Base-by-base conservation (phyloP, 371 early-diverging fungal genomes). In the Funneliformis caledonium region DNA sequence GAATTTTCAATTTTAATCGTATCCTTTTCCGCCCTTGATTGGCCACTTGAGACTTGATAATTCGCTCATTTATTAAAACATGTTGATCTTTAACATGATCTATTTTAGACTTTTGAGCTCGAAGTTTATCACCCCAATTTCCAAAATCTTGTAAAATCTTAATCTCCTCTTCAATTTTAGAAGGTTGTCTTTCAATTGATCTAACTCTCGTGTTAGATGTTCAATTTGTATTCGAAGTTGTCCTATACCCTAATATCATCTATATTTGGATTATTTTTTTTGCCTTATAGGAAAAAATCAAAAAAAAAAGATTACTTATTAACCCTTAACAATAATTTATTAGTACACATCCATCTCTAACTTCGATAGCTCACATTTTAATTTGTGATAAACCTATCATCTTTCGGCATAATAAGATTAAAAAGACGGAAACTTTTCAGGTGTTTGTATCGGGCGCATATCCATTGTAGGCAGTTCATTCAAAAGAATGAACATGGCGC, bases 351-450 rank as follows among this genome's bases (percentile, higher is more conserved):
- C n/a, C n/a, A n/a, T n/a, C n/a, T n/a, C n/a, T n/a, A n/a, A n/a
- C n/a, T n/a, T n/a, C n/a, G n/a, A n/a, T n/a, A n/a, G n/a, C n/a
- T n/a, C n/a, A n/a, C n/a, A n/a, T n/a, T n/a, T n/a, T n/a, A n/a
- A n/a, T n/a, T n/a, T n/a, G 93, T 92, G 22, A 84, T 87, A 84
- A 94, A 96, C 78, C 87, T 88, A 1, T 88, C 83, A 50, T 97
- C 92, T 37, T 94, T 91, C 0, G 95, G 92, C 74, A 92, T 90
- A 61, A 99, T 90, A 74, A 99, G 86, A 83, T 99, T 98, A 87
- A 98, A 95, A 31, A 99, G 89, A 7, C 98, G 14, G 96, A 95
- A 5, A 91, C 95, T 92, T 87, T 81, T 96, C 95, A 2, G 98
- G 98, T 0, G 96, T 94, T 26, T 0, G 26, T 26, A 26, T 26